These are phyloP conservation scores for Podospora pseudocomata DNA, from an alignment of 495 filamentous ascomycete species.

Conservation along the genomic window DNA sequence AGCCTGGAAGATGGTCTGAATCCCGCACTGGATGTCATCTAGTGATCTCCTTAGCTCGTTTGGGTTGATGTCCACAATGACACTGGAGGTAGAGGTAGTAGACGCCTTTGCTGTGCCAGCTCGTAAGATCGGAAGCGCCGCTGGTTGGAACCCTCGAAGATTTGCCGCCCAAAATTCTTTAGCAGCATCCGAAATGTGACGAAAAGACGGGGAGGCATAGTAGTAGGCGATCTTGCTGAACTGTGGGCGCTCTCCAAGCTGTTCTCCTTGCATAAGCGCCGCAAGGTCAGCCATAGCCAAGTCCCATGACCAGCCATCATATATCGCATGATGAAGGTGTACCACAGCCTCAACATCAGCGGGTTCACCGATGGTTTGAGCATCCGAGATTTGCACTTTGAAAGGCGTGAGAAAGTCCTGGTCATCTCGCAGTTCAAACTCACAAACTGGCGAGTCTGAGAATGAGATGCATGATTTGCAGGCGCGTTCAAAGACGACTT, in stretches of 20 bases:
- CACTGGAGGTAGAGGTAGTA: constrained; percentile 14
- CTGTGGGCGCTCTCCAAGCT: constrained; percentile 42
- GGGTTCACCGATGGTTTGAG: constrained; percentile 3
- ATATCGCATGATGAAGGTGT: constrained; percentile 71
- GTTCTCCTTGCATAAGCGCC: constrained; percentile 31
- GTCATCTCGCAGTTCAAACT: constrained; percentile 26
- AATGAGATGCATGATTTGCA: constrained; percentile 38
- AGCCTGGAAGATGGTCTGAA: constrained; percentile 68
- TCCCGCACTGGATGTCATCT: constrained; percentile 23
- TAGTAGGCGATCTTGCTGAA: constrained; percentile 48
- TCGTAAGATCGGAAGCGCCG: constrained; percentile 41
- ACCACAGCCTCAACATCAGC: constrained; percentile 35
- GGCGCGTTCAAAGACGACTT: constrained; percentile 58
- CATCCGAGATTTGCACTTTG: constrained; percentile 46
- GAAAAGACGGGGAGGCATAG: constrained; percentile 30
- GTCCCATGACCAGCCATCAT: constrained; percentile 84
- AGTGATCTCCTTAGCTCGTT: constrained; percentile 9
- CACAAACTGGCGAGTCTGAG: constrained; percentile 22
- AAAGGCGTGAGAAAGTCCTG: constrained; percentile 55
- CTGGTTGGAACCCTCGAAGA: constrained; percentile 43
- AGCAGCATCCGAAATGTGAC: constrained; percentile 24
- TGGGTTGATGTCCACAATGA: constrained; percentile 28
- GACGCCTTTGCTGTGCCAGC: constrained; percentile 16
- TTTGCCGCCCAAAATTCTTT: constrained; percentile 55
- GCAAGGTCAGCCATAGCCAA: constrained; percentile 62